Percentiles rank a stretch among this genome's conserved stretches.
phyloP scores from a whole-genome alignment of 1,139 yeast genomes.

The Candida pseudoviswanathii region DNA sequence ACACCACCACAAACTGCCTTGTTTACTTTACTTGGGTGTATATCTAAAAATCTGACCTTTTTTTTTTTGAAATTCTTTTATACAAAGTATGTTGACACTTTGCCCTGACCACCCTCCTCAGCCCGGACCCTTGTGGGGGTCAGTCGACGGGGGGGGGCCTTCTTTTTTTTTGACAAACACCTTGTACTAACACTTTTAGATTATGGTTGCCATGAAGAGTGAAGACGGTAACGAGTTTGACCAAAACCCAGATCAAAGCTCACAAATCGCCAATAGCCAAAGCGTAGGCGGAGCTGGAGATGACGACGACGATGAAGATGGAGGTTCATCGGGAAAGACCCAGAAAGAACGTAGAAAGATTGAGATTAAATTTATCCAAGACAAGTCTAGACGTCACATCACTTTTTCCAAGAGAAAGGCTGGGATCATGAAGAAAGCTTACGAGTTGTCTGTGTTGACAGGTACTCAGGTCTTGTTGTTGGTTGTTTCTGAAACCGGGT shows the following conservation, averaged over 20 bases:
- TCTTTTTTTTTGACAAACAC: neutral
- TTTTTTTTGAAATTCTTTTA: too few relatives aligned
- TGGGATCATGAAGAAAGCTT: constrained; percentile 98
- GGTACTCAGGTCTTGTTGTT: constrained; percentile 94
- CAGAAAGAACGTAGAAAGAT: constrained; percentile 91
- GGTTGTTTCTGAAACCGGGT: constrained; percentile 96
- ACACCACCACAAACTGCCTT: too few relatives aligned
- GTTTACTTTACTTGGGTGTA: too few relatives aligned
- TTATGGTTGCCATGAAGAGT: constrained; percentile 24
- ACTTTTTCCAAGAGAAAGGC: constrained; percentile 97
- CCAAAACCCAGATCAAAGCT: constrained; percentile 16
- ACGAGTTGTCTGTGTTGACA: constrained; percentile 91
- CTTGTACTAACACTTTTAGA: neutral
- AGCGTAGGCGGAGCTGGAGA: constrained; percentile 20
- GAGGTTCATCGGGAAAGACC: constrained; percentile 54
- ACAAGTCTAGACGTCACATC: constrained; percentile 95
- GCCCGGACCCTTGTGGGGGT: too few relatives aligned
- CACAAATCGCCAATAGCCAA: neutral
- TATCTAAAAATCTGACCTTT: too few relatives aligned
- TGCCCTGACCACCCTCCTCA: too few relatives aligned
- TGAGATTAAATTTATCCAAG: constrained; percentile 95
- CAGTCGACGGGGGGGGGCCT: too few relatives aligned
- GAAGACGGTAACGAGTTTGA: constrained; percentile 40
- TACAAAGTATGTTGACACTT: too few relatives aligned
- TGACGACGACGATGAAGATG: constrained; percentile 74